Evolutionary conservation across 805 yeast genomes (phyloP).

Genomic region (Cyberlindnera suaveolens): DNA sequence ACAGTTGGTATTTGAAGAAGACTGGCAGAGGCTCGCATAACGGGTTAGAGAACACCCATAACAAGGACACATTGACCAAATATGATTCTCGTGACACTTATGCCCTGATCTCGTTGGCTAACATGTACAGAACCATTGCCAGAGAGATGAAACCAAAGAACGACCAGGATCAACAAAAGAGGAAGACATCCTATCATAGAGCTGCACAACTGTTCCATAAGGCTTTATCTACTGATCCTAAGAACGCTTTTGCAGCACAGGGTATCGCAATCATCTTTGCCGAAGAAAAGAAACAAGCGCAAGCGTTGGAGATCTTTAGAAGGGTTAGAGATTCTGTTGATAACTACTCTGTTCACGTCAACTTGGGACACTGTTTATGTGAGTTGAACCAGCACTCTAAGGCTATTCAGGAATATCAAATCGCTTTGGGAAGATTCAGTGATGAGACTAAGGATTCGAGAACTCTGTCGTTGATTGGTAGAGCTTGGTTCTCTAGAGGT

Average conservation of each 20-base stretch:
- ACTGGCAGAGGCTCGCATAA: conserved; percentile 40
- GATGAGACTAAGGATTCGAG: conserved; percentile 59
- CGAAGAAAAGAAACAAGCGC: conserved; percentile 66
- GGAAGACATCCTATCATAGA: conserved; percentile 69
- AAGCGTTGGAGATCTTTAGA: conserved; percentile 81
- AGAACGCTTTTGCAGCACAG: conserved; percentile 93
- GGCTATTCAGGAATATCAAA: conserved; percentile 84
- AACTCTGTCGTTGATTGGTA: conserved; percentile 67
- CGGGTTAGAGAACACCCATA: conserved; percentile 68
- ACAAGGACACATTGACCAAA: conserved; percentile 76
- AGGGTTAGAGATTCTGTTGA: conserved; percentile 86
- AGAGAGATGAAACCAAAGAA: conserved; percentile 54
- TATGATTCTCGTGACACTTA: conserved; percentile 84
- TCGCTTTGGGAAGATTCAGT: conserved; percentile 60
- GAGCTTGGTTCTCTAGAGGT: conserved; percentile 86
- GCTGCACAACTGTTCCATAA: conserved; percentile 92
- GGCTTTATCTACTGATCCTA: conserved; percentile 76
- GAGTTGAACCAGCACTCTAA: conserved; percentile 79
- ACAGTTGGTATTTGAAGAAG: conserved; percentile 78
- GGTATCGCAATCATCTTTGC: conserved; percentile 93
- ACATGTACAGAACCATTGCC: conserved; percentile 77
- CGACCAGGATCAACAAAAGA: conserved; percentile 47
- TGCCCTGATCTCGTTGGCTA: conserved; percentile 86
- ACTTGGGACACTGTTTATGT: conserved; percentile 79
- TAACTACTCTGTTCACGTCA: conserved; percentile 76